A percentile compares a stretch with the other conserved stretches of the same genome.
Conservation (phyloP, 306 rosid genomes). For the Prunus fruticosa region DNA sequence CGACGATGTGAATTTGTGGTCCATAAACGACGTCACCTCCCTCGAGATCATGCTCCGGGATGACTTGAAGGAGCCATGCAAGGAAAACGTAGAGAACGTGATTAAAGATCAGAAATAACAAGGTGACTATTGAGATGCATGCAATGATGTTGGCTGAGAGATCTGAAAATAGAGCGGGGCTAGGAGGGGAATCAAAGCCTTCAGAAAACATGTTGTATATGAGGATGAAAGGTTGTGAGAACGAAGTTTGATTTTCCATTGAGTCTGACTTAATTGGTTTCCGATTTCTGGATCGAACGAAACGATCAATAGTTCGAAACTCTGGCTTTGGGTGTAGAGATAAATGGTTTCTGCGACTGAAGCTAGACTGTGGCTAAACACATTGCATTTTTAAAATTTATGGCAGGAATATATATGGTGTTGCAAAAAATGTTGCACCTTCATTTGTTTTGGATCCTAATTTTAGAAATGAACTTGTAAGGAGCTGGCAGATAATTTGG, state of each 20-base stretch:
- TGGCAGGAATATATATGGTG: not conserved
- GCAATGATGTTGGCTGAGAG: conserved; percentile 25
- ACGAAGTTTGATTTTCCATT: not conserved
- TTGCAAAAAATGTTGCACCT: not conserved
- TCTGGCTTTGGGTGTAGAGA: not conserved
- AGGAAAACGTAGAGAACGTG: conserved; percentile 21
- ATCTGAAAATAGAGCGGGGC: conserved; percentile 7
- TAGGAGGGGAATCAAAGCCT: conserved; percentile 4
- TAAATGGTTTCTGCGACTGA: not conserved
- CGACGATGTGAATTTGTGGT: not conserved
- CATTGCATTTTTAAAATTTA: not conserved
- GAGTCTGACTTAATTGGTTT: not conserved
- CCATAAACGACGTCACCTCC: not conserved
- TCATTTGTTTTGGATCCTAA: not conserved
- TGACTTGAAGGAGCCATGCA: conserved; percentile 22
- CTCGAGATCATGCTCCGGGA: conserved; percentile 10
- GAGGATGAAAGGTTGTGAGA: conserved; percentile 9
- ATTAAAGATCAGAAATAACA: conserved; percentile 28
- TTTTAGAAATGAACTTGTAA: not conserved
- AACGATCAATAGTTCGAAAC: not conserved
- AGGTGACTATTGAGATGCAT: conserved; percentile 18
- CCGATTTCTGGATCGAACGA: not conserved
- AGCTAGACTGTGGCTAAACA: not conserved
- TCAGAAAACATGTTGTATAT: conserved; percentile 5
- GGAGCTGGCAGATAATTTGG: not conserved